Percentiles rank a stretch among this genome's conserved stretches.
Evolutionary conservation across 2,329 filamentous ascomycete species (phyloP).

Genomic region (Monosporascus ibericus): DNA sequence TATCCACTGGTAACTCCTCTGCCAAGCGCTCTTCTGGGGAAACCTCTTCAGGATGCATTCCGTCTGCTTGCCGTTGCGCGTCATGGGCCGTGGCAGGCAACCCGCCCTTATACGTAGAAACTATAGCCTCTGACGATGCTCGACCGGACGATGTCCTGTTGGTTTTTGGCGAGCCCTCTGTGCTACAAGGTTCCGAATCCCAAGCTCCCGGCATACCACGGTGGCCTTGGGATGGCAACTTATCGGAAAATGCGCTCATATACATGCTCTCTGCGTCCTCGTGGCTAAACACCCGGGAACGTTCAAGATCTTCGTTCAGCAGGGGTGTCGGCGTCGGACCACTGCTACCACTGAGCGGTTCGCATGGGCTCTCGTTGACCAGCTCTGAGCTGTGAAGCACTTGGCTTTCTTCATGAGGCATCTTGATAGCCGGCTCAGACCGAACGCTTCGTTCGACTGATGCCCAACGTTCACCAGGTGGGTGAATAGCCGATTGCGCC

Average conservation of each 20-base stretch:
- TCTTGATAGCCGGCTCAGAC: conserved; percentile 31
- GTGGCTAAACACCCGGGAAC: conserved; percentile 68
- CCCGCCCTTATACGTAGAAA: neutral
- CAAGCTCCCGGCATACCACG: conserved; percentile 46
- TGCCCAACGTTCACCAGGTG: conserved; percentile 26
- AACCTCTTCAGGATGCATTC: neutral
- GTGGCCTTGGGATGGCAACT: conserved; percentile 25
- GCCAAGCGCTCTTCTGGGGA: neutral
- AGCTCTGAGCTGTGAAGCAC: conserved; percentile 7
- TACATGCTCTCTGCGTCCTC: conserved; percentile 85
- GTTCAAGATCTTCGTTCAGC: conserved; percentile 40
- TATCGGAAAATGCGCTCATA: conserved; percentile 63
- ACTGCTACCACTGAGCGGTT: conserved; percentile 18
- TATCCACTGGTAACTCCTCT: conserved; percentile 9
- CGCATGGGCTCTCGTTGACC: conserved; percentile 2
- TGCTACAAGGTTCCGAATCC: conserved; percentile 32
- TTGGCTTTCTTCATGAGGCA: conserved; percentile 12
- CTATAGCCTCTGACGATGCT: neutral
- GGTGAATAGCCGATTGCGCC: conserved; percentile 27
- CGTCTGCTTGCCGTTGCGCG: neutral
- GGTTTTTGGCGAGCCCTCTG: conserved; percentile 12
- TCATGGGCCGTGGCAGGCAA: neutral
- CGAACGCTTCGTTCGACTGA: conserved; percentile 24
- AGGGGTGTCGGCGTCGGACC: conserved; percentile 21
- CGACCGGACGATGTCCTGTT: conserved; percentile 5